Base-by-base conservation (phyloP, 805 yeast species). In the Lipomyces starkeyi region DNA sequence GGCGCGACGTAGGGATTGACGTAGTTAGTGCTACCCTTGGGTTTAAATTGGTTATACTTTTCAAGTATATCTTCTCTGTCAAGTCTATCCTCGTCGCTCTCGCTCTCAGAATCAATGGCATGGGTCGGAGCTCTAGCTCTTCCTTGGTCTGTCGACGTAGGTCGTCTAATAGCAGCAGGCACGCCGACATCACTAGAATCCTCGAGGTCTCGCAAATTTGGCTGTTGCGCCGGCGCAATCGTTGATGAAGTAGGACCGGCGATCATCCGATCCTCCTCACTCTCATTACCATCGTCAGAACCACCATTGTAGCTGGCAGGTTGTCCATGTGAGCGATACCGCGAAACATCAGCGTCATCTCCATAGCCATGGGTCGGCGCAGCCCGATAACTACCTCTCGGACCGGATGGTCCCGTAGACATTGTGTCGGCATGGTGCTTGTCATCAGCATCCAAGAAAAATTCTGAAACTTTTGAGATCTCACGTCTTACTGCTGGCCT, bases 61-160 rank as follows among this genome's bases (percentile, higher is more conserved):
- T 53, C 56, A n/a, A 25, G 29, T 5, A 25, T 14, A 13, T 53
- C 56, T 11, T 53, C 56, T 17, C 22, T 6, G 22, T 43, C 49
- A 5, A 4, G 20, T 8, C n/a, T n/a, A 13, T 53, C 56, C 9
- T 17, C 56, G 17, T 53, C 56, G 17, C 34, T 25, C 56, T 53
- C 56, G n/a, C 34, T 22, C 56, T 53, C 56, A 6, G 56, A 53
- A 53, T 53, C 56, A 25, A 53, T 53, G 9, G 34, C 56, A 53
- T 29, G 29, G 14, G 34, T 13, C 56, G 7, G 13, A 43, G 49
- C 9, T 43, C 22, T 37, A 14, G 49, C 20, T 4, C 22, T 43
- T 43, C 49, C 22, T n/a, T 17, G 5, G 25, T n/a, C 49, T 43
- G 49, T 17, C 20, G 22, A 2, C 13, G 20, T 17, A 14, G n/a